phyloP scores from a whole-genome alignment of 495 filamentous ascomycete genomes.

The Penicillium roqueforti region DNA sequence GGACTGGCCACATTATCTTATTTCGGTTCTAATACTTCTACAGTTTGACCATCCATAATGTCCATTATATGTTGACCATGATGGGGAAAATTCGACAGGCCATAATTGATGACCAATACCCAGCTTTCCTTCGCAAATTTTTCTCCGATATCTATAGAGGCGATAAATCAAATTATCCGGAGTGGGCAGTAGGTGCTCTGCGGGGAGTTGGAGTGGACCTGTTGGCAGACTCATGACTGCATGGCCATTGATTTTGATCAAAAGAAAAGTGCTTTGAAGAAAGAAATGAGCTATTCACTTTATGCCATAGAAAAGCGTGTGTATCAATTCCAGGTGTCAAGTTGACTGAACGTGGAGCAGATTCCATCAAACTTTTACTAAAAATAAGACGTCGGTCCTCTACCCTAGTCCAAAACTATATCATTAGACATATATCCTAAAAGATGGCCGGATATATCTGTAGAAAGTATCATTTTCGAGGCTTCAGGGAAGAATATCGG shows the following conservation, averaged over 20 bases:
- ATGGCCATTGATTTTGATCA: neutral
- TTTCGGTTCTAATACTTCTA: slow-evolving; percentile 12
- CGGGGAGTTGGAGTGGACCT: slow-evolving; percentile 82
- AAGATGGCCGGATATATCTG: too few species aligned
- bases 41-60: slow-evolving; percentile 89
- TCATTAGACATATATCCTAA: neutral
- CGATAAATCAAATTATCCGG: slow-evolving; percentile 63
- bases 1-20: neutral
- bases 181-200: slow-evolving; percentile 83
- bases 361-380: neutral
- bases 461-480: too few species aligned
- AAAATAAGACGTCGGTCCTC: neutral
- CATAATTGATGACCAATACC: slow-evolving; percentile 78
- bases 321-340: neutral
- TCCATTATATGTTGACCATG: slow-evolving; percentile 79
- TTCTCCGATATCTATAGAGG: slow-evolving; percentile 68
- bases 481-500: neutral
- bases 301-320: neutral
- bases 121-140: slow-evolving; percentile 71
- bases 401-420: neutral
- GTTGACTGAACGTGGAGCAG: neutral
- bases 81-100: slow-evolving; percentile 72
- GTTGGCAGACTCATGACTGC: slow-evolving; percentile 34
- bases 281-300: neutral
- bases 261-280: neutral